Evolutionary conservation across 441 rosid genomes (phyloP).

Genomic region (Eutrema salsugineum): DNA sequence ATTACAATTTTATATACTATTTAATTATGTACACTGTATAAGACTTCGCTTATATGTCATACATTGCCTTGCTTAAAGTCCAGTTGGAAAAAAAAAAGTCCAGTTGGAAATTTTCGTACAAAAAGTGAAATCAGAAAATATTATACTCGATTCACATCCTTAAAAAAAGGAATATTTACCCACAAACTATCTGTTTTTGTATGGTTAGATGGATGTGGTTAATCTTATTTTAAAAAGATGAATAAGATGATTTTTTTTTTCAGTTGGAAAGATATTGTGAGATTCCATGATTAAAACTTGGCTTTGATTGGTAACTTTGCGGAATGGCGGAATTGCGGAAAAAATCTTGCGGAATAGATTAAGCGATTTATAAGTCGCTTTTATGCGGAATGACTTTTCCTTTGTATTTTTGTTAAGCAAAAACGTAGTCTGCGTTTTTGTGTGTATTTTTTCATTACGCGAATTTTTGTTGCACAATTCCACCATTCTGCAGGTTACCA

Average conservation of each 20-base stretch:
- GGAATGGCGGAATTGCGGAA: too few species aligned
- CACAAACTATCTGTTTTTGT: background rate
- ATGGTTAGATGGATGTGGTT: background rate
- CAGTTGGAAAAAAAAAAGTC: background rate
- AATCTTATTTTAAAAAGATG: background rate
- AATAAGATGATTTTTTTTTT: background rate
- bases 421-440: too few species aligned
- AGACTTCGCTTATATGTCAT: background rate
- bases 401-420: too few species aligned
- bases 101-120: background rate
- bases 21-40: background rate
- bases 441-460: too few species aligned
- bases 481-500: too few species aligned
- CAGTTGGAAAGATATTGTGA: background rate
- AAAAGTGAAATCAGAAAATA: background rate
- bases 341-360: too few species aligned
- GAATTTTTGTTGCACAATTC: too few species aligned
- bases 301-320: too few species aligned
- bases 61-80: background rate
- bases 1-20: background rate
- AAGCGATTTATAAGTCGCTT: too few species aligned
- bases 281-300: slow-evolving; percentile 22
- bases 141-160: background rate
- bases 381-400: too few species aligned
- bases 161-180: background rate